Conservation (phyloP, 257 asterid species). For the Verbena officinalis region DNA sequence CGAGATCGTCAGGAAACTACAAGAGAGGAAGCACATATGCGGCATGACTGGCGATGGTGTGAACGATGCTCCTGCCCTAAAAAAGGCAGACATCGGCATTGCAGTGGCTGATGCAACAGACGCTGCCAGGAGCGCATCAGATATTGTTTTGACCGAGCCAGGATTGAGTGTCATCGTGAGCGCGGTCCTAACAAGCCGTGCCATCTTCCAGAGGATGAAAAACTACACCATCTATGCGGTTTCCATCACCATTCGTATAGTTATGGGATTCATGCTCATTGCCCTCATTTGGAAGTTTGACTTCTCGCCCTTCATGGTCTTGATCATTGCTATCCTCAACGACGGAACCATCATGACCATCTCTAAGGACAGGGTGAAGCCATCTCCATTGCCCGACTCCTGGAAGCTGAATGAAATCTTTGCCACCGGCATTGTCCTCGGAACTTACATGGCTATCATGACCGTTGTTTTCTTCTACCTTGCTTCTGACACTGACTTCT, state of each 20-base stretch:
- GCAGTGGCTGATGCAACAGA: conserved; percentile 96
- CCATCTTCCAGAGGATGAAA: conserved; percentile 94
- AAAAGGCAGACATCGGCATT: conserved; percentile 86
- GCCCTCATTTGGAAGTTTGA: conserved; percentile 91
- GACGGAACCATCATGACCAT: conserved; percentile 98
- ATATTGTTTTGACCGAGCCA: conserved; percentile 86
- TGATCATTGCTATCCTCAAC: conserved; percentile 82
- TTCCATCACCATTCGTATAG: conserved; percentile 87
- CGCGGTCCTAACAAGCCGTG: conserved; percentile 89
- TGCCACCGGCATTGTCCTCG: conserved; percentile 85
- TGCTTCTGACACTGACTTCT: conserved; percentile 70
- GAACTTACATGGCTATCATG: conserved; percentile 79
- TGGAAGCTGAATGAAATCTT: conserved; percentile 95
- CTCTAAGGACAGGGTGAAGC: conserved; percentile 83
- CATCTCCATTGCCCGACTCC: conserved; percentile 90
- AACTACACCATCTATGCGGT: conserved; percentile 90
- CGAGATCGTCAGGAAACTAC: conserved; percentile 86
- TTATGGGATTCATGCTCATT: conserved; percentile 85
- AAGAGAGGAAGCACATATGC: conserved; percentile 75
- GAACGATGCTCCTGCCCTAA: conserved; percentile 89
- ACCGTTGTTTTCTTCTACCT: conserved; percentile 81
- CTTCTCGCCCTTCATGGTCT: conserved; percentile 92
- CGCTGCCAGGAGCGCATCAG: conserved; percentile 87
- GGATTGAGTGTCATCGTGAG: conserved; percentile 85
- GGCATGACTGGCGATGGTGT: conserved; percentile 98